Conservation (phyloP, 2,329 filamentous ascomycete species). For the Metarhizium album region DNA sequence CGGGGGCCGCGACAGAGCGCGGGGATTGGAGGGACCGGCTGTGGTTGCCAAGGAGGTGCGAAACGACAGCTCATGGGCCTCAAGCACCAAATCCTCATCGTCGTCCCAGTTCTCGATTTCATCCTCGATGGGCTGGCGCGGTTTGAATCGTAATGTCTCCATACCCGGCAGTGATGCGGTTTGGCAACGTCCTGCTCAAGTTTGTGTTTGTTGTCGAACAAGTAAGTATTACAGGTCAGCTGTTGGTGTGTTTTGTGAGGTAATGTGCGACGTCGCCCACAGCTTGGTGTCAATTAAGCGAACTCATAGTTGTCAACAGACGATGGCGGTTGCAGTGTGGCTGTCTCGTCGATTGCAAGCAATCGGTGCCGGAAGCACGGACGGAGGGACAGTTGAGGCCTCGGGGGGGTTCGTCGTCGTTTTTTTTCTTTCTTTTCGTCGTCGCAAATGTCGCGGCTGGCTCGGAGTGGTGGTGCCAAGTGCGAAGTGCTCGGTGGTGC, state of each 20-base stretch:
- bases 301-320: slow-evolving; percentile 13
- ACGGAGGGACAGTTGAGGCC: neutral
- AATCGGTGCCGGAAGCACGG: neutral
- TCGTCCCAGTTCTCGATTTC: slow-evolving; percentile 71
- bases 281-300: slow-evolving; percentile 9
- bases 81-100: slow-evolving; percentile 57
- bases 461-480: neutral
- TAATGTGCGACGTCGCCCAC: slow-evolving; percentile 2
- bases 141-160: slow-evolving; percentile 44
- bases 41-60: slow-evolving; percentile 35
- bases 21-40: slow-evolving; percentile 8
- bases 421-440: neutral
- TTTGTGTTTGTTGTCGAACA: neutral
- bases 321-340: neutral
- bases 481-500: too few species aligned
- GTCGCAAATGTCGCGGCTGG: neutral
- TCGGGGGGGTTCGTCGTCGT: neutral
- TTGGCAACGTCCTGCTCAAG: slow-evolving; percentile 4
- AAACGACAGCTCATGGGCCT: slow-evolving; percentile 54
- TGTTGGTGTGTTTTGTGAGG: neutral
- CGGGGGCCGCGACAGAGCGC: slow-evolving; percentile 9
- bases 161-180: slow-evolving; percentile 25
- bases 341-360: neutral
- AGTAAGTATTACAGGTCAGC: neutral
- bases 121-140: slow-evolving; percentile 43